Conservation (phyloP, 768 basidiomycete genomes). For the Rhizopogon vesiculosus region DNA sequence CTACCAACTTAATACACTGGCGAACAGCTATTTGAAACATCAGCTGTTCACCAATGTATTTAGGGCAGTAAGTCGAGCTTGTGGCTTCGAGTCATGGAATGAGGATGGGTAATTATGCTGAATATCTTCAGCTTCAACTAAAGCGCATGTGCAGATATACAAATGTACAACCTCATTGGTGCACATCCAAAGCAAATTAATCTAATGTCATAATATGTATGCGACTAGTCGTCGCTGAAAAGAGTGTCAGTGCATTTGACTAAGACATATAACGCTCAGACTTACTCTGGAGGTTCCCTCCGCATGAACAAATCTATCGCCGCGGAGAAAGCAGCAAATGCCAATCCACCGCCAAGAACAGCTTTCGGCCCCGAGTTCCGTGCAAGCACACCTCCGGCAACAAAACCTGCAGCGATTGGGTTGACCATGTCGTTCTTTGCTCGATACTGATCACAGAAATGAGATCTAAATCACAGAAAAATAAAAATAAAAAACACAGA, state of each 20-base stretch:
- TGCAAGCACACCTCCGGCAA: conserved; percentile 86
- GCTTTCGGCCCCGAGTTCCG: conserved; percentile 84
- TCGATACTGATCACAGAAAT: conserved; percentile 61
- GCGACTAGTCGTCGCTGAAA: conserved; percentile 5
- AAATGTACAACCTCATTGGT: too few species aligned
- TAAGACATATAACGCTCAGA: not conserved
- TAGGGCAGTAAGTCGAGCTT: too few species aligned
- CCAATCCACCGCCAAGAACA: conserved; percentile 81
- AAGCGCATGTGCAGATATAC: too few species aligned
- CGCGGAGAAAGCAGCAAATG: conserved; percentile 91
- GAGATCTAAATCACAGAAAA: not conserved
- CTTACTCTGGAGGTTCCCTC: conserved; percentile 77
- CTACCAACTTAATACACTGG: too few species aligned
- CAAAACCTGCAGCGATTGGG: conserved; percentile 80
- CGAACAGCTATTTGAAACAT: too few species aligned
- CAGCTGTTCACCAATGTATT: too few species aligned
- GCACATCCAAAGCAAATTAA: not conserved
- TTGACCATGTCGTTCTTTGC: conserved; percentile 96
- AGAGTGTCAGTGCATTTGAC: not conserved
- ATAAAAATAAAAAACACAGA: not conserved
- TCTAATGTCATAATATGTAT: not conserved
- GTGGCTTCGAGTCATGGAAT: too few species aligned
- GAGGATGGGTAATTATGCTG: too few species aligned
- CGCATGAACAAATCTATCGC: conserved; percentile 83
- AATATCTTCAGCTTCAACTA: too few species aligned